These are phyloP conservation scores for Talaromyces atroroseus DNA, from an alignment of 2,329 filamentous ascomycete genomes.

Conservation along the genomic window DNA sequence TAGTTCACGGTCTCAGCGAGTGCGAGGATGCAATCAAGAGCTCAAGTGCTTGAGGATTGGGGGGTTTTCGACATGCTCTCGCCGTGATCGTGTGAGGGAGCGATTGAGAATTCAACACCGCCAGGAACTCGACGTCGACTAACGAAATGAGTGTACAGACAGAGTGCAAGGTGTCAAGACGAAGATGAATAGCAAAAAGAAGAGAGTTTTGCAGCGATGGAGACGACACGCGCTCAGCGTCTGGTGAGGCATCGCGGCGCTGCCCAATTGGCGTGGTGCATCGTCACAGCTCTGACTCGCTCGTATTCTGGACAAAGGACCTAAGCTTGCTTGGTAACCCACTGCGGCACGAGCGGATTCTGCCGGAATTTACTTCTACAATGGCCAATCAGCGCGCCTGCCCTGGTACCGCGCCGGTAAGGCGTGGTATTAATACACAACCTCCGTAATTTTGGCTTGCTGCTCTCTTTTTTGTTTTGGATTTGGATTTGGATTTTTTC, in stretches of 20 bases:
- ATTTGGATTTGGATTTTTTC: neutral
- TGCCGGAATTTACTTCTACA: neutral
- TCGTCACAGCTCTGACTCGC: too few relatives aligned
- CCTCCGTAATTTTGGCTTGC: too few relatives aligned
- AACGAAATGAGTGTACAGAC: neutral
- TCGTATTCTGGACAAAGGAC: too few relatives aligned
- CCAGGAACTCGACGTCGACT: neutral
- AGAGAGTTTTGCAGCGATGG: neutral
- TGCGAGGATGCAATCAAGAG: neutral
- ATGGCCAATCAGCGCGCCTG: neutral
- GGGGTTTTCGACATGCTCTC: too few relatives aligned
- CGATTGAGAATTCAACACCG: neutral
- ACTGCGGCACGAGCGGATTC: neutral
- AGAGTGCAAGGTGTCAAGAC: too few relatives aligned
- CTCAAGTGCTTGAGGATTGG: neutral
- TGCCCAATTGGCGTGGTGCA: neutral
- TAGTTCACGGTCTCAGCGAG: neutral
- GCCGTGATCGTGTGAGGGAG: too few relatives aligned
- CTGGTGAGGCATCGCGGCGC: constrained; percentile 7
- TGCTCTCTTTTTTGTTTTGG: neutral
- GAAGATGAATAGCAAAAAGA: neutral
- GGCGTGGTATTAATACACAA: neutral
- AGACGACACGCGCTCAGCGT: neutral
- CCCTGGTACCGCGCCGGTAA: neutral
- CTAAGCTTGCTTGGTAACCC: too few relatives aligned